A percentile compares a stretch with the other conserved stretches of the same genome.
Conservation (phyloP, 2,329 filamentous ascomycete species). For the Fusarium sp. region DNA sequence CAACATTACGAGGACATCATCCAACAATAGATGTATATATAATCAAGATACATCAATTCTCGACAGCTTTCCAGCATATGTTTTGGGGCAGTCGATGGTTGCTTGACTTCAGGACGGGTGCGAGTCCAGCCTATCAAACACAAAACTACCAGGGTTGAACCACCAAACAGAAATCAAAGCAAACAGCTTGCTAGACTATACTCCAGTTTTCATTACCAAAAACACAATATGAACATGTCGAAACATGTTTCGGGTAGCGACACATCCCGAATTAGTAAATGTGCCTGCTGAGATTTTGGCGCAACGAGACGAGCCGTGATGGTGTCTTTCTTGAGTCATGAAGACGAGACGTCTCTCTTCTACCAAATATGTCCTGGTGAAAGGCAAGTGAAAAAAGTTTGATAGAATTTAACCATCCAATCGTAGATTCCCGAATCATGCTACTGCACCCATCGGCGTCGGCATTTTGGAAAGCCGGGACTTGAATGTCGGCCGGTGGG, state of each 20-base stretch:
- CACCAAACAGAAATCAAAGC: background rate
- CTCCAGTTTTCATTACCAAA: background rate
- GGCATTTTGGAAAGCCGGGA: constrained; percentile 12
- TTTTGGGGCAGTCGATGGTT: background rate
- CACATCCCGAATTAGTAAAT: constrained; percentile 4
- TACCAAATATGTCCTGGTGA: background rate
- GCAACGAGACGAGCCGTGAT: constrained; percentile 12
- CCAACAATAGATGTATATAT: background rate
- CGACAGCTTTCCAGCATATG: background rate
- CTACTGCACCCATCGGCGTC: constrained; percentile 19
- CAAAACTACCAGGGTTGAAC: background rate
- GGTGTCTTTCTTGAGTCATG: constrained; percentile 16
- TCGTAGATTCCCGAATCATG: constrained; percentile 4
- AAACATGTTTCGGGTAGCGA: constrained; percentile 34
- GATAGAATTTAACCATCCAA: background rate
- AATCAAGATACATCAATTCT: background rate
- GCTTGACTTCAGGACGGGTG: background rate
- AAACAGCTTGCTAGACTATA: background rate
- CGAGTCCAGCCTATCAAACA: constrained; percentile 3
- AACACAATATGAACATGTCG: background rate
- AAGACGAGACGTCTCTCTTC: background rate
- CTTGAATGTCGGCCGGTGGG: constrained; percentile 23
- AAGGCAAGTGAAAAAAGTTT: background rate
- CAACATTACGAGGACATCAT: background rate
- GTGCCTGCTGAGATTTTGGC: background rate